Evolutionary conservation across 2,329 filamentous ascomycete species (phyloP).

Genomic region (Dryadomyces sulphureus): DNA sequence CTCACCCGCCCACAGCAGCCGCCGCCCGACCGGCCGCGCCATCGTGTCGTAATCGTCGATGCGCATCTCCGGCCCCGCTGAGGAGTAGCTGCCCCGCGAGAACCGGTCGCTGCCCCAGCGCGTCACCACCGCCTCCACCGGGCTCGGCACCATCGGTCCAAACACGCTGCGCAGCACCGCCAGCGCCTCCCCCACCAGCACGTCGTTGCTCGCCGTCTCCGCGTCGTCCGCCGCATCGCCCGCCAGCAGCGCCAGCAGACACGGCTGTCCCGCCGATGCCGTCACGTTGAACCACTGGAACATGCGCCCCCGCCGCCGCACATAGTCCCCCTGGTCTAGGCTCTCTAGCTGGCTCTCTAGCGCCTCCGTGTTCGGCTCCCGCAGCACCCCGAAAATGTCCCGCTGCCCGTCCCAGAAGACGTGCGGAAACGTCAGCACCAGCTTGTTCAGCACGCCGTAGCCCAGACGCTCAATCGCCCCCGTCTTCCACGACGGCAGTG

Average conservation of each 20-base stretch:
- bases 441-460: constrained; percentile 90
- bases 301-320: constrained; percentile 68
- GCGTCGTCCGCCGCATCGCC: constrained; percentile 85
- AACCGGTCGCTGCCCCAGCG: constrained; percentile 86
- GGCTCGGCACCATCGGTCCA: constrained; percentile 44
- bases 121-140: constrained; percentile 76
- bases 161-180: constrained; percentile 66
- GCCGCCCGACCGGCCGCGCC: constrained; percentile 61
- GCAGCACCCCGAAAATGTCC: constrained; percentile 88
- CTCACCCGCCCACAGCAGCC: constrained; percentile 89
- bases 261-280: constrained; percentile 75
- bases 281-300: constrained; percentile 97
- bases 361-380: constrained; percentile 42
- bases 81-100: constrained; percentile 90
- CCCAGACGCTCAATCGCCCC: constrained; percentile 72
- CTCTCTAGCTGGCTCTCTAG: constrained; percentile 30
- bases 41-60: constrained; percentile 86
- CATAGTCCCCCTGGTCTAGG: constrained; percentile 66
- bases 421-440: constrained; percentile 76
- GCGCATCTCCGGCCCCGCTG: constrained; percentile 67
- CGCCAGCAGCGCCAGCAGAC: constrained; percentile 85
- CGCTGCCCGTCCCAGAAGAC: constrained; percentile 82
- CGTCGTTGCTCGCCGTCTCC: constrained; percentile 60
- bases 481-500: constrained; percentile 75
- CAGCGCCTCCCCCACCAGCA: constrained; percentile 68